Conservation (phyloP, 768 basidiomycete genomes). For the Boletus sp. region DNA sequence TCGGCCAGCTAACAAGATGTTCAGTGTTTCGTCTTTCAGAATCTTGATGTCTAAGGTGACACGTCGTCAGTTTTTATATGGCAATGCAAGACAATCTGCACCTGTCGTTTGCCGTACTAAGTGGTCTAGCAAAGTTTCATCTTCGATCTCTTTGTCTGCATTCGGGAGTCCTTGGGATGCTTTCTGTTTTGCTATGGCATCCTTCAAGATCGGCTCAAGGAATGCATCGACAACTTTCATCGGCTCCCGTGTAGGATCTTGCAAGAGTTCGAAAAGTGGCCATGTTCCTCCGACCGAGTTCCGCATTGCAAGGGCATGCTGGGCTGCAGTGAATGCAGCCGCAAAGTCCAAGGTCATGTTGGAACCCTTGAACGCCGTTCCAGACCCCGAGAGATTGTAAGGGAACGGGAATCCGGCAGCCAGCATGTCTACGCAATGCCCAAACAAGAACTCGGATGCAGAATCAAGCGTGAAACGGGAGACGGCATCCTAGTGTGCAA, state of each 20-base stretch:
- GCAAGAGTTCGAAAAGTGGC: conserved; percentile 41
- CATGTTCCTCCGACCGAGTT: conserved; percentile 33
- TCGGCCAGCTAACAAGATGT: conserved; percentile 44
- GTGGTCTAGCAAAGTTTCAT: conserved; percentile 43
- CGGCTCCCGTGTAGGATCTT: conserved; percentile 29
- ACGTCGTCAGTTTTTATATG: neutral
- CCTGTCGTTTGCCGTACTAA: conserved; percentile 40
- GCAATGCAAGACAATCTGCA: conserved; percentile 5
- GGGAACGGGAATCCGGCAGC: conserved; percentile 39
- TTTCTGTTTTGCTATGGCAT: conserved; percentile 31
- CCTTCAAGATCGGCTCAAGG: conserved; percentile 40
- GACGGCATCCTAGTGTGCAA: conserved; percentile 37
- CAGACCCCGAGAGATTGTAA: conserved; percentile 17
- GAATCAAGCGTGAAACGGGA: conserved; percentile 52
- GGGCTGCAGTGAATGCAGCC: conserved; percentile 35
- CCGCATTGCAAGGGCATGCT: conserved; percentile 30
- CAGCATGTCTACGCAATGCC: conserved; percentile 41
- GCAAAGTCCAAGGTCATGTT: conserved; percentile 29
- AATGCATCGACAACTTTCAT: conserved; percentile 41
- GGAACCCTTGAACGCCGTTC: conserved; percentile 6
- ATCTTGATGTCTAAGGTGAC: conserved; percentile 27
- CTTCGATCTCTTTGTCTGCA: conserved; percentile 19
- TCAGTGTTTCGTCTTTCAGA: conserved; percentile 42
- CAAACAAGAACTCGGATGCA: conserved; percentile 55
- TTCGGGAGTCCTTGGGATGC: conserved; percentile 1